phyloP scores from a whole-genome alignment of 768 basidiomycete species.

The Pisolithus albus region DNA sequence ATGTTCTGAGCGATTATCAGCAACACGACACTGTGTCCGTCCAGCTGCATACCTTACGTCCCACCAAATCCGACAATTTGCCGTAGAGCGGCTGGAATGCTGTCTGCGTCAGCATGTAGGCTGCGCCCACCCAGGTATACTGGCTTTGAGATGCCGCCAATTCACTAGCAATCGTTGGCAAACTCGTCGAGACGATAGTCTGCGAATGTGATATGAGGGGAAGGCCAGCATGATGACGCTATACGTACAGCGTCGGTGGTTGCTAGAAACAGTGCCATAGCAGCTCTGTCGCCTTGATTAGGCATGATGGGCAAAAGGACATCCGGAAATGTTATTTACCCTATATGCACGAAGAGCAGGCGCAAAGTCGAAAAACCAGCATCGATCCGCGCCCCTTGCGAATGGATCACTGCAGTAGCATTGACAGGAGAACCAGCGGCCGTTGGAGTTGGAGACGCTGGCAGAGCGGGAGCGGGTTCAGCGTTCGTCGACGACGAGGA shows the following conservation, averaged over 20 bases:
- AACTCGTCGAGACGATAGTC: conserved; percentile 75
- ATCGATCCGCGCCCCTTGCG: conserved; percentile 10
- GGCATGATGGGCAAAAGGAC: conserved; percentile 7
- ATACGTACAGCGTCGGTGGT: conserved; percentile 74
- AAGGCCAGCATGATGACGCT: background rate
- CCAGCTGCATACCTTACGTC: conserved; percentile 55
- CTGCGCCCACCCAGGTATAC: conserved; percentile 82
- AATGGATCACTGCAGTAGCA: conserved; percentile 18
- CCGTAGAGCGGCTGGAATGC: conserved; percentile 82
- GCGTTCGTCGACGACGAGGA: background rate
- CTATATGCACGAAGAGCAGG: conserved; percentile 60
- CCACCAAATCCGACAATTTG: conserved; percentile 69
- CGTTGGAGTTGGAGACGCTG: conserved; percentile 15
- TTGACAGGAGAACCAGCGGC: conserved; percentile 10
- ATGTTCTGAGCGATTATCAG: conserved; percentile 40
- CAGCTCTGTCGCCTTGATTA: conserved; percentile 44
- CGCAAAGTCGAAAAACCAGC: conserved; percentile 43
- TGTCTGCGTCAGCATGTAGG: conserved; percentile 83
- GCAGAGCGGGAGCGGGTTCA: conserved; percentile 8
- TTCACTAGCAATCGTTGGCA: conserved; percentile 74
- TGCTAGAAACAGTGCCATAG: conserved; percentile 74
- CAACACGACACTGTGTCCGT: conserved; percentile 1
- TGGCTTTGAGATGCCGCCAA: conserved; percentile 60
- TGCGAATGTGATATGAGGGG: conserved; percentile 15
- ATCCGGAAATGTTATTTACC: conserved; percentile 34